A percentile compares a stretch with the other conserved stretches of the same genome.
Evolutionary conservation across 177 flowering plant species (phyloP).

Genomic region (Vitis hybrid): DNA sequence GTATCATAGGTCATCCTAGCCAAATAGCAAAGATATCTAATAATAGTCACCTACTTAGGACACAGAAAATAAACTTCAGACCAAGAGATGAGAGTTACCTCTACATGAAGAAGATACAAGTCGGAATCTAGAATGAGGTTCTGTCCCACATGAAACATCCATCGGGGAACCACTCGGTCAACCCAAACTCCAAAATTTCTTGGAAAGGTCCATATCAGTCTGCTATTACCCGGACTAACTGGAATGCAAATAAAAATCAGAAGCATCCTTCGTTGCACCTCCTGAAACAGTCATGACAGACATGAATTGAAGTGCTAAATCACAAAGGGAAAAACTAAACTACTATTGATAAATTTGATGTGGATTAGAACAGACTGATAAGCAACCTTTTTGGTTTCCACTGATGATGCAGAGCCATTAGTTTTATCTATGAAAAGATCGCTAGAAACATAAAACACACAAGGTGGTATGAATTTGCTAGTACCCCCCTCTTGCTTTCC

Average conservation of each 20-base stretch:
- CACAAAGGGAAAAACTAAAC: background rate
- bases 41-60: too few relatives aligned
- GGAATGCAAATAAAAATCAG: constrained; percentile 80
- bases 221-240: constrained; percentile 87
- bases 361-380: background rate
- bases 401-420: constrained; percentile 35
- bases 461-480: constrained; percentile 67
- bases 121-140: constrained; percentile 89
- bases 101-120: constrained; percentile 80
- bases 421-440: constrained; percentile 12
- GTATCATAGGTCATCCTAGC: too few relatives aligned
- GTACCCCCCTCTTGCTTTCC: constrained; percentile 47
- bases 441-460: constrained; percentile 45
- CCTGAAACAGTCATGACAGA: constrained; percentile 32
- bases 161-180: constrained; percentile 67
- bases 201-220: constrained; percentile 79
- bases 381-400: constrained; percentile 31
- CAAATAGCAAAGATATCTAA: too few relatives aligned
- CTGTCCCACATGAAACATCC: constrained; percentile 74
- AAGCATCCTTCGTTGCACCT: constrained; percentile 26
- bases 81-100: constrained; percentile 44
- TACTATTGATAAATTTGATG: too few relatives aligned
- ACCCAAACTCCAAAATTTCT: constrained; percentile 76
- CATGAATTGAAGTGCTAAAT: background rate
- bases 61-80: background rate